phyloP scores from a whole-genome alignment of 441 rosid species.

The Pelargonium citronellum region DNA sequence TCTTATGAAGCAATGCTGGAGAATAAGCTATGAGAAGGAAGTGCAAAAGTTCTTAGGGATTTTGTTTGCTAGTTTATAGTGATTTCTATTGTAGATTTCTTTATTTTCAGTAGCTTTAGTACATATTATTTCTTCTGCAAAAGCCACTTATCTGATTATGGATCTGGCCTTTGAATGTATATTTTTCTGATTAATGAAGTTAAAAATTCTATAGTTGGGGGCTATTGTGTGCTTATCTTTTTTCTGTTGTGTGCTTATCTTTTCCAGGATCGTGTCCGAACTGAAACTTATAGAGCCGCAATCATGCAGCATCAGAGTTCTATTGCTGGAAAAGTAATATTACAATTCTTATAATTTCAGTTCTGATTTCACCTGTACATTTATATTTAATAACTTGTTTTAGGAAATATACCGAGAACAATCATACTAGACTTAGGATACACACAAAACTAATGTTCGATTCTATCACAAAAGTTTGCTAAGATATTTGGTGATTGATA shows the following conservation, averaged over 20 bases:
- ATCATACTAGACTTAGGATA: background rate
- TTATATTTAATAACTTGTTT: conserved; percentile 14
- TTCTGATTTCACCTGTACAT: conserved; percentile 12
- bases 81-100: background rate
- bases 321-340: conserved; percentile 82
- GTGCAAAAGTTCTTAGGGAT: background rate
- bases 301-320: conserved; percentile 74
- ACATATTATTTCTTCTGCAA: background rate
- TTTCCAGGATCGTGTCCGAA: conserved; percentile 77
- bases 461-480: background rate
- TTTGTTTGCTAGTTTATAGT: background rate
- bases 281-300: conserved; percentile 73
- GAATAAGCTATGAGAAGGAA: background rate
- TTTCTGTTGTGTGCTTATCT: conserved; percentile 15
- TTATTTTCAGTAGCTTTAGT: background rate
- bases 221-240: conserved; percentile 4
- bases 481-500: background rate
- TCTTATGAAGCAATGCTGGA: background rate
- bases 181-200: background rate
- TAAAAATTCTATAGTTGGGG: background rate
- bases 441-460: background rate
- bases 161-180: background rate
- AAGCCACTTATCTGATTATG: background rate
- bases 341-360: conserved; percentile 18
- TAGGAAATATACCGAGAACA: conserved; percentile 4